Base-by-base conservation (phyloP, 768 basidiomycete species). In the Lactarius indigo region DNA sequence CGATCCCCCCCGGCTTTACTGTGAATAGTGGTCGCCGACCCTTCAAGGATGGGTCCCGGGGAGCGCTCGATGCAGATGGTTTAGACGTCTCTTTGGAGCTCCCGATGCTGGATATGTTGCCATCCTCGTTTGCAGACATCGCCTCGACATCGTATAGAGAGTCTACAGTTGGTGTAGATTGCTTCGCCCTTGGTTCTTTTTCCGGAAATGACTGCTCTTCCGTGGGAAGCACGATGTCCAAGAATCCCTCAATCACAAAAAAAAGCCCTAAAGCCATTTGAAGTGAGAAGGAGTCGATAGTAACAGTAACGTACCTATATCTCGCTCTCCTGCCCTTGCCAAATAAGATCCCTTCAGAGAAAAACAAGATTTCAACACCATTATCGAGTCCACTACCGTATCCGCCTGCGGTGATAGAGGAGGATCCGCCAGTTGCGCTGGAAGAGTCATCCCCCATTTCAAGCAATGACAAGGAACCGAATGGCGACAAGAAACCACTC, bases 1-100 rank as follows among this genome's bases (percentile, higher is more conserved):
- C 97, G 68, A 99, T 97, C 0, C 97, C 97, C 64, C 97, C 97
- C 17, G 96, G 92, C 73, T 96, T 97, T 28, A 96, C 93, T 1
- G 94, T 96, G 76, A 97, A 99, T 28, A 99, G 82, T 12, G 90
- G 68, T 42, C 61, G 68, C 20, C n/a, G 70, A 31, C 62, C 73
- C 90, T 94, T 69, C 83, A 83, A 58, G 72, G 75, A 39, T 79
- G 78, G 6, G 75, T 72, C 63, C 74, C 78, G 70, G 61, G 74
- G 76, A 42, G 75, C 64, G 56, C 77, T 75, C n/a, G 76, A 70
- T 30, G 50, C 18, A 37, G 57, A 13, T 64, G 58, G 56, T 56
- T 66, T 59, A 42, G 59, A 41, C 28, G 70, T n/a, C 30, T 54
- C 42, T 30, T 59, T 50, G 52, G 73, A 56, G 52, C 47, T 59